Percentiles rank a stretch among this genome's conserved stretches.
Evolutionary conservation across 2,329 filamentous ascomycete species (phyloP).

Genomic region (Magnaporthales sp.): DNA sequence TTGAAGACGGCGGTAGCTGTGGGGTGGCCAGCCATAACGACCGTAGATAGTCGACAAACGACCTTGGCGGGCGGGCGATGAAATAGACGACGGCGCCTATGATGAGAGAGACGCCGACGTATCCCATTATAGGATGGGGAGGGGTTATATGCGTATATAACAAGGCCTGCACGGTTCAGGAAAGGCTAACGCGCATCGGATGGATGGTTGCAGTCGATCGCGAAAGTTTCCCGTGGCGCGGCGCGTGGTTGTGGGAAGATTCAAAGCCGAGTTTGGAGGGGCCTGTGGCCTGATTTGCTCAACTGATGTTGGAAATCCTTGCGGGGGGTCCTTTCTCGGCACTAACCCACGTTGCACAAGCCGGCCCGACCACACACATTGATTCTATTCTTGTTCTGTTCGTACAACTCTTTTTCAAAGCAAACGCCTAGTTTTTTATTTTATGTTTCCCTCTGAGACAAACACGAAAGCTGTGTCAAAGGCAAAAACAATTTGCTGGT

Average conservation of each 20-base stretch:
- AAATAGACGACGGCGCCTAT: slow-evolving; percentile 51
- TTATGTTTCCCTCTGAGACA: background rate
- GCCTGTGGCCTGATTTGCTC: background rate
- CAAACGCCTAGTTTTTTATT: background rate
- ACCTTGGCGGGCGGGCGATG: slow-evolving; percentile 39
- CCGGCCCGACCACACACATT: background rate
- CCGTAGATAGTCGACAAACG: slow-evolving; percentile 36
- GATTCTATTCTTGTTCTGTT: background rate
- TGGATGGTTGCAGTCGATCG: background rate
- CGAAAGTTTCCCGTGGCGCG: background rate
- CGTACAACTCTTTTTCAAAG: background rate
- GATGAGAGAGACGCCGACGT: slow-evolving; percentile 53
- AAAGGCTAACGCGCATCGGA: background rate
- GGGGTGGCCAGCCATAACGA: slow-evolving; percentile 12
- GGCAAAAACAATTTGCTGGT: background rate
- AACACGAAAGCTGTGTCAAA: background rate
- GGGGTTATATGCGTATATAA: background rate
- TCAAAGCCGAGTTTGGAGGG: background rate
- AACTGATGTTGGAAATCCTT: background rate
- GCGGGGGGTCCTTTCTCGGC: background rate
- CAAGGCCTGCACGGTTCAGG: background rate
- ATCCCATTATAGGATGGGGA: slow-evolving; percentile 33
- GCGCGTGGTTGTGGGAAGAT: background rate
- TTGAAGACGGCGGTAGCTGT: slow-evolving; percentile 6
- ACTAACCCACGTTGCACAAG: background rate